Evolutionary conservation across 495 filamentous ascomycete genomes (phyloP).

Genomic region (Aspergillus kassunensis): DNA sequence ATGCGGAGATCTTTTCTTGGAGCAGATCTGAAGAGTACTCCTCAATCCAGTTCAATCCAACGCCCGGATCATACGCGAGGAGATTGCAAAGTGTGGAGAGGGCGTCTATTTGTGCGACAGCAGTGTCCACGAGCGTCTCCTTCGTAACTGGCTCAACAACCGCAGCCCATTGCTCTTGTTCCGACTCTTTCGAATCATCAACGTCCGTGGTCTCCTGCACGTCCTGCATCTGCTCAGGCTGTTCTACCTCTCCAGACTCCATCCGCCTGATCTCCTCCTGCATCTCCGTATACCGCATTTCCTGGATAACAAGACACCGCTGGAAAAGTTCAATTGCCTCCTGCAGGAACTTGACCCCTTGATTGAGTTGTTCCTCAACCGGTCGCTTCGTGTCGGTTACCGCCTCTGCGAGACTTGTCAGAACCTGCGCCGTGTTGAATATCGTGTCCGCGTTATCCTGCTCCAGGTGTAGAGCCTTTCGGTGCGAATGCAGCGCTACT

Average conservation of each 20-base stretch:
- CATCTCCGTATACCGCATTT: slow-evolving; percentile 51
- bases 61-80: slow-evolving; percentile 33
- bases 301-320: slow-evolving; percentile 56
- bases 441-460: slow-evolving; percentile 60
- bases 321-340: slow-evolving; percentile 63
- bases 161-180: slow-evolving; percentile 56
- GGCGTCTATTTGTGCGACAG: slow-evolving; percentile 56
- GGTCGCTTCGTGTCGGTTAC: slow-evolving; percentile 46
- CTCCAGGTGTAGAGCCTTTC: slow-evolving; percentile 53
- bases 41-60: slow-evolving; percentile 52
- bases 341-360: slow-evolving; percentile 48
- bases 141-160: slow-evolving; percentile 60
- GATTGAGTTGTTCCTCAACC: slow-evolving; percentile 34
- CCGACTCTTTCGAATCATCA: slow-evolving; percentile 18
- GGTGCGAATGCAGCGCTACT: slow-evolving; percentile 57
- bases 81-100: slow-evolving; percentile 56
- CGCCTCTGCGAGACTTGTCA: slow-evolving; percentile 60
- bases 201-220: slow-evolving; percentile 10
- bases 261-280: slow-evolving; percentile 43
- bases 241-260: slow-evolving; percentile 32
- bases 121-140: slow-evolving; percentile 59
- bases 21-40: slow-evolving; percentile 47
- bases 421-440: slow-evolving; percentile 67
- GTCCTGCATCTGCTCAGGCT: slow-evolving; percentile 17
- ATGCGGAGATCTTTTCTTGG: slow-evolving; percentile 43